These are phyloP conservation scores for Sugiyamaella chiloensis DNA, from an alignment of 805 yeast genomes.

Conservation along the genomic window DNA sequence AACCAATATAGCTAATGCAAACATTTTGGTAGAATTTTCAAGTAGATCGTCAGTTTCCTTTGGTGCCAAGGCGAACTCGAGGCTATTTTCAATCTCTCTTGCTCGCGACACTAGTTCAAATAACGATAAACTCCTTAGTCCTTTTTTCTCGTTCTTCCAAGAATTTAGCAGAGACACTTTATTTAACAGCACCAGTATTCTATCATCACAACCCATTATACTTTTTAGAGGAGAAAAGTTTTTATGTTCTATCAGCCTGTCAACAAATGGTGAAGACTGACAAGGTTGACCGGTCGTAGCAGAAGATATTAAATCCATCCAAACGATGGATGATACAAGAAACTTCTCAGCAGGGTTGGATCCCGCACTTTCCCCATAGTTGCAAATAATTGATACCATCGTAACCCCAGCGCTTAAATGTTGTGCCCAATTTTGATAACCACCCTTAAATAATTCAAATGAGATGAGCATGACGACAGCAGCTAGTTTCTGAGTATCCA, in stretches of 20 bases:
- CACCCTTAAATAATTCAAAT: constrained; percentile 12
- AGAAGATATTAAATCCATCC: constrained; percentile 12
- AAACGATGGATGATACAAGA: constrained; percentile 7
- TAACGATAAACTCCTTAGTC: background rate
- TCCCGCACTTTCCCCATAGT: background rate
- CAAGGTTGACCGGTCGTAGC: constrained; percentile 10
- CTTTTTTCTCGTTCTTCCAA: constrained; percentile 1
- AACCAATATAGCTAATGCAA: constrained; percentile 13
- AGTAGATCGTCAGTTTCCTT: background rate
- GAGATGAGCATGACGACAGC: constrained; percentile 9
- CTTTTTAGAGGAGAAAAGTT: constrained; percentile 7
- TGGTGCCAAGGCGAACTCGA: constrained; percentile 1
- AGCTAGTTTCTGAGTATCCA: constrained; percentile 1
- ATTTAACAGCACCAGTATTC: constrained; percentile 8
- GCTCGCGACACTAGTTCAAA: constrained; percentile 3
- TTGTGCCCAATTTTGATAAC: constrained; percentile 8
- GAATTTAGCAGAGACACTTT: constrained; percentile 7
- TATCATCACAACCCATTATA: constrained; percentile 13
- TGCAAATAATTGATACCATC: constrained; percentile 2
- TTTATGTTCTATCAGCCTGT: background rate
- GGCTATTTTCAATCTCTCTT: background rate
- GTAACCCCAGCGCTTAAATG: constrained; percentile 10
- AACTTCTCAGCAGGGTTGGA: constrained; percentile 5
- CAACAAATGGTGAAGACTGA: background rate
- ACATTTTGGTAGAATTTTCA: constrained; percentile 10